Evolutionary conservation across 306 rosid genomes (phyloP), one percentile per base, ranked within the genome.

Genomic region (Begonia loranthoides): DNA sequence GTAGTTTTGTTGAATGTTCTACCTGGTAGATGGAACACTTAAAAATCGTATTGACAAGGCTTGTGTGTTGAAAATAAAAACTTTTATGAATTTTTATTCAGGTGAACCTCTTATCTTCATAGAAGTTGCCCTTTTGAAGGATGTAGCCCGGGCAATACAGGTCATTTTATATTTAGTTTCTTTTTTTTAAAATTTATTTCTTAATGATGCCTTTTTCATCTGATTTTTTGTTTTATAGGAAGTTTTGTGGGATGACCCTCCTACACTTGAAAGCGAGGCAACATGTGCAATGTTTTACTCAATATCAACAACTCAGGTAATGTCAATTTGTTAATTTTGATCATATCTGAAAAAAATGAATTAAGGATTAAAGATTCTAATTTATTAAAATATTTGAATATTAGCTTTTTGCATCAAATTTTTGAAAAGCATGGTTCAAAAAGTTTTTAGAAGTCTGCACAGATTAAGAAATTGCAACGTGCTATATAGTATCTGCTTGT

Each of bases 231-330:
- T 67, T 41, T 51, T 55, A 14, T 66, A 89, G 97, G 97, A 84
- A 62, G 97, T 89, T 71, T 70, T 84, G 76, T 81, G 93, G 97
- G 95, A 89, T 57, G 80, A 70, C 61, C 97, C 97, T 58, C 97
- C 95, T 41, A 81, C 66, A 60, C 70, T 79, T 14, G 97, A 89
- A 67, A 60, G 59, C 56, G 82, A 89, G 77, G 95, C 97, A 61
- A 77, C 80, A 9, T 75, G 97, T 67, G 97, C 97, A 52, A 59
- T 89, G 74, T 89, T 89, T 62, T 89, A 89, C 73, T 89, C 97
- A 50, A 89, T 89, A 73, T 89, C 97, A 47, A 80, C 97, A 65
- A 84, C 97, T 63, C 94, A 89, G 97, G 97, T 84, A 59, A 59
- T 65, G 73, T 19, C 22, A 28, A 43, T n/a, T 43, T 43, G 47